Evolutionary conservation across 164 flowering plant genomes (phyloP).

Genomic region (Magnolia sinica): DNA sequence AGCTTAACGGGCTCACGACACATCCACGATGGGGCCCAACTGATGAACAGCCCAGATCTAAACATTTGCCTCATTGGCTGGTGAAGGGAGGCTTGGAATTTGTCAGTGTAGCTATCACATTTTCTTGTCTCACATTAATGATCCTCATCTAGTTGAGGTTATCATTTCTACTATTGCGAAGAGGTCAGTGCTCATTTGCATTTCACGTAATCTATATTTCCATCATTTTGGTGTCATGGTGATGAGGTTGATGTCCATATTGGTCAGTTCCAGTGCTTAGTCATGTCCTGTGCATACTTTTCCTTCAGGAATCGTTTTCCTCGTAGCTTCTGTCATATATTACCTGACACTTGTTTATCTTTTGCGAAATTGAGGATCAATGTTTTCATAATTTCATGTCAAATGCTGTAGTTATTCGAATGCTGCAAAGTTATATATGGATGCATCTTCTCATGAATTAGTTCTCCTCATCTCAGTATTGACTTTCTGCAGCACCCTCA

Average conservation of each 20-base stretch:
- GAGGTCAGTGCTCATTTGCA: too few species aligned
- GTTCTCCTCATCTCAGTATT: conserved; percentile 15
- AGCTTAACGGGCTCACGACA: too few species aligned
- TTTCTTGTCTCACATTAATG: neutral
- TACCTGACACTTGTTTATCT: neutral
- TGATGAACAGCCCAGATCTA: neutral
- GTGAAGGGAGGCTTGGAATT: neutral
- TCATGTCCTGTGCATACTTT: neutral
- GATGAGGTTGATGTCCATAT: too few species aligned
- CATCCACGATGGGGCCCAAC: too few species aligned
- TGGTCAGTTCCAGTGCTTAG: too few species aligned
- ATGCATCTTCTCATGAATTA: conserved; percentile 7
- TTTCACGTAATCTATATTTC: too few species aligned
- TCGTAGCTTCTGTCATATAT: neutral
- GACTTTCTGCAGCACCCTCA: conserved; percentile 45
- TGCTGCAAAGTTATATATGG: neutral
- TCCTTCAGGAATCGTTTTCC: neutral
- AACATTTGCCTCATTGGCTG: neutral
- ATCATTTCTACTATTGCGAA: too few species aligned
- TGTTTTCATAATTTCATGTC: neutral
- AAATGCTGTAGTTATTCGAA: neutral
- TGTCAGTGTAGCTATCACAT: neutral
- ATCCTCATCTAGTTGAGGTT: neutral
- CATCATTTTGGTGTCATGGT: too few species aligned
- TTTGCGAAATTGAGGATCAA: neutral